Base-by-base conservation (phyloP, 139 green algal species). In the Chlamydomonas eustigma region DNA sequence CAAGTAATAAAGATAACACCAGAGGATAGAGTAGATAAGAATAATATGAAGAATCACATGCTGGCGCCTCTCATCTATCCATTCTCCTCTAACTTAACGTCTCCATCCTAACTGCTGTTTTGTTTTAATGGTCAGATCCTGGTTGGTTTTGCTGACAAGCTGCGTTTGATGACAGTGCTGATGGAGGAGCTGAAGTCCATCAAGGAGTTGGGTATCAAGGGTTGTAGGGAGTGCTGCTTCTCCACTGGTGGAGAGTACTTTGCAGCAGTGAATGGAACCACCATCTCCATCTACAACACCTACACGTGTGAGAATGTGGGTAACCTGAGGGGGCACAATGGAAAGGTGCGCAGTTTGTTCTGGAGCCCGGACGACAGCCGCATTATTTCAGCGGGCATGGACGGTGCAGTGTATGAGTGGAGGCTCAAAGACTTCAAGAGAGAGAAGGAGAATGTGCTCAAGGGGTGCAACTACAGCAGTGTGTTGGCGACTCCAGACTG, bases 371-470 rank as follows among this genome's bases (percentile, higher is more conserved):
- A 94, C 66, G 92, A 95, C 79, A 82, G 80, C 5, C 83, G 70
- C 44, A 79, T 98, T 28, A 84, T 96, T 3, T 90, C 85, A 24
- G 88, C 88, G 0, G 93, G 93, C 50, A 81, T 89, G 52, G 93
- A 98, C 64, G 93, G 93, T 8, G 92, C 92, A 0, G 86, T 97
- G 70, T 98, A 97, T 71, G 89, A 96, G 81, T 98, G 93, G 93
- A 78, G 82, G 8, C 82, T 92, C 51, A 92, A 92, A 78, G 90
- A 94, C 69, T 81, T 92, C 36, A 95, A 97, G 87, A 73, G 80
- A 6, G 76, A 82, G 34, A 83, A 88, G 81, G 88, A 88, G 79
- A 84, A 86, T 51, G 78, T 88, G 68, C 80, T 90, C 51, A 90
- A 87, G 71, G 86, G 88, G 4, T 92, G 88, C 80, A 85, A 80